Percentiles rank a stretch among this genome's conserved stretches.
phyloP scores from a whole-genome alignment of 2,329 filamentous ascomycete genomes.

The Paraphaeosphaeria sporulosa region DNA sequence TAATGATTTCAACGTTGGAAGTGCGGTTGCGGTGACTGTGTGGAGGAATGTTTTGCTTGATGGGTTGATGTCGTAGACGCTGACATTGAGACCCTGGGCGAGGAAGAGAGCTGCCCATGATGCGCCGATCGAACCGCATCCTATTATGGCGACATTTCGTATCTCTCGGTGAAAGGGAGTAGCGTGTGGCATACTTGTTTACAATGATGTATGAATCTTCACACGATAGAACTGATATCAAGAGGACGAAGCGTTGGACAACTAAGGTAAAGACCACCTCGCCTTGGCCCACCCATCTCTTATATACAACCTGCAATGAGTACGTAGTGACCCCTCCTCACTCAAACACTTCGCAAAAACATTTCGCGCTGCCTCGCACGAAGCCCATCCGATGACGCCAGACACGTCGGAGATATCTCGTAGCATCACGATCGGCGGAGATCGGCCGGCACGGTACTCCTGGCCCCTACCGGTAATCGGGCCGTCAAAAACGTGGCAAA shows the following conservation, averaged over 20 bases:
- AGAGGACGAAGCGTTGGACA: background rate
- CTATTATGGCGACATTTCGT: slow-evolving; percentile 42
- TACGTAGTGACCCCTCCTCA: background rate
- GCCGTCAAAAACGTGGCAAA: background rate
- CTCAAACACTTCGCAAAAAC: background rate
- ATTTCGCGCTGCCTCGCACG: slow-evolving; percentile 13
- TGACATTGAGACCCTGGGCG: slow-evolving; percentile 49
- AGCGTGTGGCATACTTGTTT: background rate
- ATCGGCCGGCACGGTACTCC: background rate
- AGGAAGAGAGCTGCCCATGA: slow-evolving; percentile 54
- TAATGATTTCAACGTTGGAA: slow-evolving; percentile 20
- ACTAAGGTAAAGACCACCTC: background rate
- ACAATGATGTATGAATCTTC: background rate
- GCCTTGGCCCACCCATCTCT: background rate
- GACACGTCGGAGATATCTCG: slow-evolving; percentile 3
- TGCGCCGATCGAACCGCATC: slow-evolving; percentile 51
- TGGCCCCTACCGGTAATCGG: background rate
- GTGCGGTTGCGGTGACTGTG: slow-evolving; percentile 20
- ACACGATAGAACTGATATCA: background rate
- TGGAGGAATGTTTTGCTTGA: slow-evolving; percentile 36
- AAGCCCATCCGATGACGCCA: background rate
- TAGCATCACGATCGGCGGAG: background rate
- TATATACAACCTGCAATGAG: background rate
- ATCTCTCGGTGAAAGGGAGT: background rate
- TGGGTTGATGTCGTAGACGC: slow-evolving; percentile 52